Evolutionary conservation across 352 stramenopile genomes (phyloP), one percentile per base, ranked within the genome.

Genomic region (Phytopythium ostracodes): DNA sequence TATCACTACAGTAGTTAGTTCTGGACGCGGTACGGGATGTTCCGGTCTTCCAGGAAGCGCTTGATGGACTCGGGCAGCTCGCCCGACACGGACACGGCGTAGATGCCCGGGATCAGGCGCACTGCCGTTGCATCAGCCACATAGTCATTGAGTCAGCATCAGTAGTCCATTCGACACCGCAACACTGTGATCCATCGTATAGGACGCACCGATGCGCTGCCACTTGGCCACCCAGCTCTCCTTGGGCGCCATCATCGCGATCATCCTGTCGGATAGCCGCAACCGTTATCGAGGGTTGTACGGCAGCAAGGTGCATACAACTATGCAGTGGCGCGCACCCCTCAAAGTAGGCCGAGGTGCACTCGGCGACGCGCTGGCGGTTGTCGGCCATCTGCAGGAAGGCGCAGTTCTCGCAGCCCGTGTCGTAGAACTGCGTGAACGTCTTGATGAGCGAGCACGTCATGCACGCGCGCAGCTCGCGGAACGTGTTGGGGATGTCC

Each of bases 381-480:
- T 96, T 96, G 81, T 96, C 87, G 55, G 87, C 84, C 87, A 96
- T 96, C 63, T 96, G 85, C 43, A 96, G 72, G 63, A 96, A 93
- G 52, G 79, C 73, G 68, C 87, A 96, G 75, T 96, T 96, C 68
- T 96, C 87, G 70, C 87, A 96, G 63, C 87, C 87, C 60, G 81
- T 92, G 72, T 96, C 87, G 73, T 96, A 96, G 70, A 96, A 96
- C 72, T 96, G 87, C 67, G 84, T 93, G 70, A 94, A 96, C 14
- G 84, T 93, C 76, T 96, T 96, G 66, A 96, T 73, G 50, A 96
- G 79, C 49, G 87, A 96, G 73, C 87, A 96, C 55, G 84, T 93
- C 84, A 96, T 92, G 65, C 87, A 96, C 52, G 87, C 87, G 54
- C 87, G 84, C 52, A 96, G 76, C 67, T 96, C 84, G 40, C 87